A percentile compares a stretch with the other conserved stretches of the same genome.
phyloP scores from a whole-genome alignment of 495 filamentous ascomycete genomes.

The Parachaetomium inaequale region DNA sequence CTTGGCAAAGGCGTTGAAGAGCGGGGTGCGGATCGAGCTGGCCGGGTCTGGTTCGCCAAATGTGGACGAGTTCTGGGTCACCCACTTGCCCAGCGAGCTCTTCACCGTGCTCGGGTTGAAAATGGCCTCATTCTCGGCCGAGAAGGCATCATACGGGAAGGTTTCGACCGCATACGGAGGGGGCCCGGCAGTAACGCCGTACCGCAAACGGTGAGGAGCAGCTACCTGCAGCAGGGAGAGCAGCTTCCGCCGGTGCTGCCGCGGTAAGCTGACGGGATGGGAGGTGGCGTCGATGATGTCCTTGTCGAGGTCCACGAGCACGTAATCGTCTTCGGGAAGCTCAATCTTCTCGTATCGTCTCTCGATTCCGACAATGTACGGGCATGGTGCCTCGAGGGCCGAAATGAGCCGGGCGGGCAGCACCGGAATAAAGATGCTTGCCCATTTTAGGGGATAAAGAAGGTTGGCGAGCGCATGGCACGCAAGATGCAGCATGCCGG shows the following conservation, averaged over 20 bases:
- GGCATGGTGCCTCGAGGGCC: conserved; percentile 90
- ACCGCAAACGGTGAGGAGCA: conserved; percentile 84
- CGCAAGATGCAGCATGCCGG: conserved; percentile 91
- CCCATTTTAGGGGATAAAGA: conserved; percentile 87
- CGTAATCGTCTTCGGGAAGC: conserved; percentile 93
- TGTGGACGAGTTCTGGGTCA: conserved; percentile 78
- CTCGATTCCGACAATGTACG: conserved; percentile 95
- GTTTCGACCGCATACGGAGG: conserved; percentile 90
- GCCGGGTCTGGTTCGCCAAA: conserved; percentile 68
- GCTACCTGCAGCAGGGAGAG: conserved; percentile 82
- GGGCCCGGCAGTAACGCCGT: conserved; percentile 81
- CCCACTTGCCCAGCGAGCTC: conserved; percentile 76
- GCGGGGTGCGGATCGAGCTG: conserved; percentile 40
- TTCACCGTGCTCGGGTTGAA: conserved; percentile 67
- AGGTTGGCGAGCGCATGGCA: conserved; percentile 78
- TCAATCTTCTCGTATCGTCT: conserved; percentile 88
- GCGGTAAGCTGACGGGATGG: conserved; percentile 70
- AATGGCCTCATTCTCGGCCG: conserved; percentile 76
- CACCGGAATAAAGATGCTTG: conserved; percentile 88
- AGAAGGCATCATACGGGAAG: conserved; percentile 83
- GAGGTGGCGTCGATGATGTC: conserved; percentile 80
- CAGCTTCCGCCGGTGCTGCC: conserved; percentile 86
- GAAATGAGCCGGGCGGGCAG: conserved; percentile 83
- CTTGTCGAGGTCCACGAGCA: conserved; percentile 87
- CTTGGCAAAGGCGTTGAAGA: conserved; percentile 90